These are phyloP conservation scores for Litchi chinensis DNA, from an alignment of 345 rosid species.

Conservation along the genomic window DNA sequence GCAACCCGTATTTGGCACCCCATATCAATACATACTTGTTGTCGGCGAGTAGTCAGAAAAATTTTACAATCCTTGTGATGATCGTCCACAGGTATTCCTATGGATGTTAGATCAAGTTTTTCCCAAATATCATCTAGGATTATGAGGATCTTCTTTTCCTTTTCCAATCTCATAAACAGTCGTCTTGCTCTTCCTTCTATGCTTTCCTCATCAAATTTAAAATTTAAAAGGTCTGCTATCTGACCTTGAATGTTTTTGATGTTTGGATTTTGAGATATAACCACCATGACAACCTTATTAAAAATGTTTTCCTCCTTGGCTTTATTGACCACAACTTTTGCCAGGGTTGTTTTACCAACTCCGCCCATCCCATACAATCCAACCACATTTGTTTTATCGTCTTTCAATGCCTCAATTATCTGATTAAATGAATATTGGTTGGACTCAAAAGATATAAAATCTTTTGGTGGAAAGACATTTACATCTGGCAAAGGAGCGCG, in stretches of 20 bases:
- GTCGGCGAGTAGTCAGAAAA: background rate
- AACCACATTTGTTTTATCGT: background rate
- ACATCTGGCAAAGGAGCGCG: background rate
- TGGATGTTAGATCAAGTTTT: too few relatives aligned
- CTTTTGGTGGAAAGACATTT: background rate
- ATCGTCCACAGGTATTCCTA: too few relatives aligned
- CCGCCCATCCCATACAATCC: slow-evolving; percentile 31
- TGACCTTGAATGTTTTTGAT: background rate
- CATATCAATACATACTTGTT: too few relatives aligned
- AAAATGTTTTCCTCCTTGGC: slow-evolving; percentile 11
- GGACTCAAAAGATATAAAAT: background rate
- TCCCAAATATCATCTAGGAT: too few relatives aligned
- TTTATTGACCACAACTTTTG: background rate
- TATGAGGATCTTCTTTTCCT: too few relatives aligned
- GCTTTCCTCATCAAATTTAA: background rate
- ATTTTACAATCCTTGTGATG: too few relatives aligned
- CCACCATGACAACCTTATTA: slow-evolving; percentile 1
- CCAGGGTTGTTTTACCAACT: slow-evolving; percentile 11
- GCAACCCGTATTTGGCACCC: background rate
- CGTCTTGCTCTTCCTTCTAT: background rate
- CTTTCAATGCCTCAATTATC: slow-evolving; percentile 1
- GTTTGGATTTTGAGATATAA: slow-evolving; percentile 4
- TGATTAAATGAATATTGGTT: background rate
- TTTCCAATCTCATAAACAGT: too few relatives aligned
- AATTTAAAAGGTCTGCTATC: background rate